These are phyloP conservation scores for Zygoascus ofunaensis DNA, from an alignment of 805 yeast genomes.

Conservation along the genomic window DNA sequence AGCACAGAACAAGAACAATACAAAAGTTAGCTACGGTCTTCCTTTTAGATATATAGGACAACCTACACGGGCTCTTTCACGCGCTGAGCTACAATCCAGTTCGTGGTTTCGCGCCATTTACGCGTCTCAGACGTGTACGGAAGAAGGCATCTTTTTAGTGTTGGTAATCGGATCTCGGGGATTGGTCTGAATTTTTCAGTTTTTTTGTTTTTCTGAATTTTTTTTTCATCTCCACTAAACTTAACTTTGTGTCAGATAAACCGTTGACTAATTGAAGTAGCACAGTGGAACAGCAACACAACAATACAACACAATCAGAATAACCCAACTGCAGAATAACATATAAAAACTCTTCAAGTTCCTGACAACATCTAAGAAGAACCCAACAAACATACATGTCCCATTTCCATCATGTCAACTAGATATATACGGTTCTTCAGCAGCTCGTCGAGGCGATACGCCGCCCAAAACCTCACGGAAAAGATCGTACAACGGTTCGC, in stretches of 20 bases:
- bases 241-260: background rate
- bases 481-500: constrained; percentile 92
- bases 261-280: too few species aligned
- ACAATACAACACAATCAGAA: background rate
- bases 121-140: too few species aligned
- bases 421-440: constrained; percentile 6
- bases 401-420: background rate
- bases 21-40: too few species aligned
- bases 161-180: background rate
- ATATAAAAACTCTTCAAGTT: background rate
- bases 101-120: too few species aligned
- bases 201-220: background rate
- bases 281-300: background rate
- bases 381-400: background rate
- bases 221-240: background rate
- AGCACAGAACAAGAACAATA: too few species aligned
- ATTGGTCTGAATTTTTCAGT: background rate
- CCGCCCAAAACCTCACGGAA: constrained; percentile 78
- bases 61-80: too few species aligned
- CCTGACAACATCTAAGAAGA: too few species aligned
- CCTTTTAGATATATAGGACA: too few species aligned
- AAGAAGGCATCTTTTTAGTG: too few species aligned
- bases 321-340: background rate
- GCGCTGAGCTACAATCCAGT: too few species aligned
- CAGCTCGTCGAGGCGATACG: constrained; percentile 4